Evolutionary conservation across 2,329 filamentous ascomycete genomes (phyloP).

Genomic region (Gliomastix tumulicola): DNA sequence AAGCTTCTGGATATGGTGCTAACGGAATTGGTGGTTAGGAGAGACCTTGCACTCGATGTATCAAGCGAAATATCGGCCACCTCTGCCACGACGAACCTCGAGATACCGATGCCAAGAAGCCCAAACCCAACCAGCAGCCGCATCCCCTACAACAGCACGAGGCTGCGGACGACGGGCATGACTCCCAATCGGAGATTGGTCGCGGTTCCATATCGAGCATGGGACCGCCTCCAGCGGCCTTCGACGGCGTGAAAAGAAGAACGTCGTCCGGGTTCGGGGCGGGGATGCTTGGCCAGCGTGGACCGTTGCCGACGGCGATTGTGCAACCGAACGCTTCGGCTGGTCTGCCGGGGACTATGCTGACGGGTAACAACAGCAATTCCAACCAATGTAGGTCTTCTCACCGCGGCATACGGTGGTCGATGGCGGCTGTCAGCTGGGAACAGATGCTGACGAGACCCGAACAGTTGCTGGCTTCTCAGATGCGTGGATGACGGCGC

Average conservation of each 20-base stretch:
- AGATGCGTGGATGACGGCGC: constrained; percentile 72
- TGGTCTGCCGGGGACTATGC: constrained; percentile 55
- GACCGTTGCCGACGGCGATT: constrained; percentile 57
- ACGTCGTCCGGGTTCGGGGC: constrained; percentile 33
- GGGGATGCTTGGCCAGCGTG: constrained; percentile 38
- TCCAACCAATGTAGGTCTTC: constrained; percentile 66
- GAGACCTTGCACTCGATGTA: constrained; percentile 92
- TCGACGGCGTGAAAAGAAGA: constrained; percentile 18
- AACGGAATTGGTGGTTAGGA: constrained; percentile 50
- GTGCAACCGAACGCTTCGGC: constrained; percentile 66
- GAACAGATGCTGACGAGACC: constrained; percentile 17
- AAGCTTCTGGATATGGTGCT: too few relatives aligned
- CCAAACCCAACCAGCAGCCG: constrained; percentile 51
- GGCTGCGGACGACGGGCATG: constrained; percentile 38
- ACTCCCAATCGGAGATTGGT: constrained; percentile 38
- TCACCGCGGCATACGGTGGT: not conserved
- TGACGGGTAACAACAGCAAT: constrained; percentile 43
- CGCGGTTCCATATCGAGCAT: constrained; percentile 52
- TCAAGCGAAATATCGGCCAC: constrained; percentile 98
- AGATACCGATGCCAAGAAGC: constrained; percentile 73
- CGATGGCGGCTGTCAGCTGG: not conserved
- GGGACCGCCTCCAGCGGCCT: constrained; percentile 37
- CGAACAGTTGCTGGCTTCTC: constrained; percentile 66
- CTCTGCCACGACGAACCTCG: constrained; percentile 96
- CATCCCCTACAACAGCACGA: constrained; percentile 10